Conservation (phyloP, 2,329 filamentous ascomycete genomes). For the Eurotiales sp. region DNA sequence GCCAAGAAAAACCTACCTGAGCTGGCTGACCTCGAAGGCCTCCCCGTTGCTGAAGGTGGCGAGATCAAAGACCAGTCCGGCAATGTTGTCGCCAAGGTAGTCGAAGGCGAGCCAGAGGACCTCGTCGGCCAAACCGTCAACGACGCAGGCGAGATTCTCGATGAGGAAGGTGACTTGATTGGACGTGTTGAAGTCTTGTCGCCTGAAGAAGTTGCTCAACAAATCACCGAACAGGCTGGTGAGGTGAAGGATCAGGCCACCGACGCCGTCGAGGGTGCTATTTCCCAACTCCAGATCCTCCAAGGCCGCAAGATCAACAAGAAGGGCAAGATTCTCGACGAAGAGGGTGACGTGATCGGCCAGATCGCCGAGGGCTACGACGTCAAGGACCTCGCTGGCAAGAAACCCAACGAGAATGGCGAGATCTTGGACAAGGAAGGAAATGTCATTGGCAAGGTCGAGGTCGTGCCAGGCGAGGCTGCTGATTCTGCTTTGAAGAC, state of each 20-base stretch:
- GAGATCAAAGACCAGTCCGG: slow-evolving; percentile 47
- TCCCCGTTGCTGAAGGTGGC: slow-evolving; percentile 51
- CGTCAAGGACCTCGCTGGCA: slow-evolving; percentile 38
- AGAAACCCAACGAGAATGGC: slow-evolving; percentile 39
- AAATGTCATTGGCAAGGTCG: slow-evolving; percentile 28
- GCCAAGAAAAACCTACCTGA: slow-evolving; percentile 30
- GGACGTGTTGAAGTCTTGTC: slow-evolving; percentile 19
- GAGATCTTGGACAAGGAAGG: slow-evolving; percentile 42
- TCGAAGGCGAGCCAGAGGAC: slow-evolving; percentile 45
- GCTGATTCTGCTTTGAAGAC: slow-evolving; percentile 12
- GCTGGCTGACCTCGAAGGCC: slow-evolving; percentile 33
- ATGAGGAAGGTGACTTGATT: slow-evolving; percentile 35
- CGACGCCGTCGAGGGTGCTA: slow-evolving; percentile 30
- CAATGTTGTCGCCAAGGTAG: slow-evolving; percentile 27
- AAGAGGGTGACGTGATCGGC: slow-evolving; percentile 36
- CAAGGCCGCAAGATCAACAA: slow-evolving; percentile 14
- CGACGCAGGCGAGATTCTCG: slow-evolving; percentile 33
- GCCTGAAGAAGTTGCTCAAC: slow-evolving; percentile 26
- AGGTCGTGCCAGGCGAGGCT: slow-evolving; percentile 12
- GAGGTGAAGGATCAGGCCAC: slow-evolving; percentile 25
- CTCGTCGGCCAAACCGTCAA: slow-evolving; percentile 31
- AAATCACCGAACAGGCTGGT: slow-evolving; percentile 22
- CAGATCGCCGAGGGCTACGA: slow-evolving; percentile 37
- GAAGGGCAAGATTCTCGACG: slow-evolving; percentile 48
- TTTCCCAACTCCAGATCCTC: slow-evolving; percentile 9